Percentiles rank a stretch among this genome's conserved stretches.
Conservation (phyloP, 208 protist genomes). For the Leishmania braziliensis region DNA sequence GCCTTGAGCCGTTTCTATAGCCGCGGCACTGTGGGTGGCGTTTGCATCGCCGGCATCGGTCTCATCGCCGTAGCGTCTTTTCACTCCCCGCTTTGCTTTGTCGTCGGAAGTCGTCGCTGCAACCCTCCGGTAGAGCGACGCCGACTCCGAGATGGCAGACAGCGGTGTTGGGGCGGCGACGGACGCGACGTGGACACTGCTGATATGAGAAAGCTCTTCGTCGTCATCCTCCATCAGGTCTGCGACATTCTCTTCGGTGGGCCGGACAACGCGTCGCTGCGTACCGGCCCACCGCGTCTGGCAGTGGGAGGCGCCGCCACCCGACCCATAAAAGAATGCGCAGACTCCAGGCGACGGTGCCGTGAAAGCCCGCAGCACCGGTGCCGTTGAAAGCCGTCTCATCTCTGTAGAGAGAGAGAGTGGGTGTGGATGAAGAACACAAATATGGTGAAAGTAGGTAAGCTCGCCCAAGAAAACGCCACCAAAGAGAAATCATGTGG, state of each 20-base stretch:
- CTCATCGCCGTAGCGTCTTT: not conserved
- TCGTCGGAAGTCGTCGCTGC: not conserved
- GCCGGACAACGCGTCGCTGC: constrained; percentile 24
- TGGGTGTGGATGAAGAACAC: too few species aligned
- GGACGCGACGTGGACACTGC: not conserved
- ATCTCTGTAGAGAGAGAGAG: not conserved
- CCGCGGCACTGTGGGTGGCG: not conserved
- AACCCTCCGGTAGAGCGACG: constrained; percentile 10
- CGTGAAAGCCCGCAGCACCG: not conserved
- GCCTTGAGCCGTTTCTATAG: not conserved
- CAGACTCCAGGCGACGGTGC: not conserved
- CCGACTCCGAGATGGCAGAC: constrained; percentile 11
- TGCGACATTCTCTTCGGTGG: constrained; percentile 25
- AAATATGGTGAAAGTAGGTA: not conserved
- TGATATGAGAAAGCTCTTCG: not conserved
- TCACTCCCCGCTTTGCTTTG: not conserved
- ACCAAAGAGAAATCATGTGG: not conserved
- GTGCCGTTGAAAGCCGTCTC: constrained; percentile 5
- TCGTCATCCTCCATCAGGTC: constrained; percentile 32
- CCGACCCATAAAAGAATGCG: not conserved
- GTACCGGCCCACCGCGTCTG: constrained; percentile 18
- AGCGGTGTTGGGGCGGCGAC: not conserved
- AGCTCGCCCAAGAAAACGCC: not conserved
- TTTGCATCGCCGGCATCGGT: not conserved
- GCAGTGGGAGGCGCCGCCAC: not conserved